Evolutionary conservation across 2,329 filamentous ascomycete species (phyloP), one percentile per base, ranked within the genome.

Genomic region (Ophiostoma pallidulum): DNA sequence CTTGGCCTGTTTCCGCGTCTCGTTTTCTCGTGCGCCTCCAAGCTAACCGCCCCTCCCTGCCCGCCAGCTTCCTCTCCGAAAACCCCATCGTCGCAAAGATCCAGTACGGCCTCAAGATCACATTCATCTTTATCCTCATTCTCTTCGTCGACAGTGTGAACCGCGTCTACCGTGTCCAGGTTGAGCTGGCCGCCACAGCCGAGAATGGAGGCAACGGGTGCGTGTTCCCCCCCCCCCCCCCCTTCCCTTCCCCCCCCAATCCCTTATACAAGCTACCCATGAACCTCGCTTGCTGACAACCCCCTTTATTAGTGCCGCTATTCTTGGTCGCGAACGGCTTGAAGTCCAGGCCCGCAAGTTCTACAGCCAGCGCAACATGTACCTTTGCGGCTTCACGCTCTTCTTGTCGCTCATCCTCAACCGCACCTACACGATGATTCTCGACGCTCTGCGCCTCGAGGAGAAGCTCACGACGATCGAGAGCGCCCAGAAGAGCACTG

Each of bases 301-400:
- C 22, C 41, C 42, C 32, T 50, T 46, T 53, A 10, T 5, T 56
- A 72, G 68, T 49, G 68, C 84, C 62, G 78, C 82, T 44, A 81
- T 90, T 51, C 80, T 96, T 60, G 91, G 92, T 54, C 84, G 87
- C 63, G 92, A 97, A 66, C 91, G 92, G 55, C 89, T 94, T 78
- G 92, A 98, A 71, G 91, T 97, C 45, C 92, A 98, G 70, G 91
- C 92, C 56, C 89, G 92, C 77, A 98, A 98, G 72, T 98, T 98
- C 77, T 98, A 98, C 78, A 95, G 90, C 53, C 91, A 98, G 74
- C 90, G 92, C 68, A 98, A 98, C 81, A 98, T 98, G 92, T 98
- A 98, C 73, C 89, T 98, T 53, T 97, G 92, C 69, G 92, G 92
- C 59, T 98, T 98, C 76, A 98, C 92, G 5, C 84, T 98, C 54